Evolutionary conservation across 2,329 filamentous ascomycete genomes (phyloP), one percentile per base, ranked within the genome.

Genomic region (Aspergillus aculeatus): DNA sequence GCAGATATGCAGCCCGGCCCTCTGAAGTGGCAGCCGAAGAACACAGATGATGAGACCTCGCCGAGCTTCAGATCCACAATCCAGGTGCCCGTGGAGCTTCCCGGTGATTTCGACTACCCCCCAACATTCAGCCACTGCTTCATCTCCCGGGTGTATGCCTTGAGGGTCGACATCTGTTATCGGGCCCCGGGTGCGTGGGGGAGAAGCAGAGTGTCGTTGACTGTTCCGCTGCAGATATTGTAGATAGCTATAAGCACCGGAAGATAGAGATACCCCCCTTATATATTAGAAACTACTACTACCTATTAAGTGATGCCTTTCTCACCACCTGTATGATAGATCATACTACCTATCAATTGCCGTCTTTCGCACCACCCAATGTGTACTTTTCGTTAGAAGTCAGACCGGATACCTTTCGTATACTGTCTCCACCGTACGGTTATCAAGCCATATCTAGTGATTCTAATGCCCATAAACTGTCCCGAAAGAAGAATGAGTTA

Each of bases 91-190:
- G 21, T 62, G 24, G 50, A 44, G 26, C 29, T 66, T 7, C 54
- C 60, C 2, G 19, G 21, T 3, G 11, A 44, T 32, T 47, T 41
- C 7, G 21, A 10, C 6, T 62, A 61, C 26, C 54, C 62, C 3
- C 56, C 60, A 4, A 65, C 56, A 10, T 66, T 63, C 14, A 56
- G 63, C 38, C 66, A 62, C 2, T 68, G 64, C 48, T 63, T 66
- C 5, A 48, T 65, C 10, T 66, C 64, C 9, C 59, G 64, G 10
- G 54, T 44, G 9, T 68, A 66, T 50, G 44, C 62, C 1, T 1
- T 67, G 11, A 63, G 54, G n/a, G 26, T 57, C 2, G 55, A 6
- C 4, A 16, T 65, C 2, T 50, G 48, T 6, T 63, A 51, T 50
- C 44, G 31, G 14, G 14, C 41, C 23, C 14, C 49, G 16, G 41